Conservation (phyloP, 768 basidiomycete genomes). For the Pleurotus cornucopiae region DNA sequence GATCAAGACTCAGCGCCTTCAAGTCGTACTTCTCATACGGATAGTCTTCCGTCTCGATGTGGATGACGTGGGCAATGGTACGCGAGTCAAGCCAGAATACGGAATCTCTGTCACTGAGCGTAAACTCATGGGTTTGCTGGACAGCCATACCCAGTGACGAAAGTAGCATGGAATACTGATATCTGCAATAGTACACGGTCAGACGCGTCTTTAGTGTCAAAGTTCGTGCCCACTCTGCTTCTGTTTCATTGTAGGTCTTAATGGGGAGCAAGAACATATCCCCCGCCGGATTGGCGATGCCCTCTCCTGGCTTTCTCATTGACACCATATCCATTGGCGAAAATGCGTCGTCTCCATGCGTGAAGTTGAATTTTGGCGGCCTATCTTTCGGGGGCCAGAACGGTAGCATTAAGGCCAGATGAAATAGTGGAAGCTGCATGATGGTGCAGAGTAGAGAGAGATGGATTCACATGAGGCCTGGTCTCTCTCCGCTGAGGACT, state of each 20-base stretch:
- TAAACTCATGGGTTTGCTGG: background rate
- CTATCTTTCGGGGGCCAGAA: background rate
- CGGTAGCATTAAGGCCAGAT: background rate
- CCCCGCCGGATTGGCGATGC: background rate
- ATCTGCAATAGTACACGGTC: background rate
- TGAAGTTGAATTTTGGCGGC: slow-evolving; percentile 1
- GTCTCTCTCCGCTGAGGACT: too few species aligned
- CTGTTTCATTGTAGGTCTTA: background rate
- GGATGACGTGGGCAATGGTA: background rate
- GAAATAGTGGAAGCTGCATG: background rate
- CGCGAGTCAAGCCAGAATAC: slow-evolving; percentile 5
- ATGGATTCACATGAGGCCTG: too few species aligned
- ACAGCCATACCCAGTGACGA: background rate
- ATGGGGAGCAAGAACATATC: background rate
- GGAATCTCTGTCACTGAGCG: background rate
- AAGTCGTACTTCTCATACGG: background rate
- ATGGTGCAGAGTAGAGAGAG: background rate
- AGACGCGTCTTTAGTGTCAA: too few species aligned
- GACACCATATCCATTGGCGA: background rate
- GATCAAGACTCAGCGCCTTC: background rate
- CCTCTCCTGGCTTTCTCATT: background rate
- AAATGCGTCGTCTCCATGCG: background rate
- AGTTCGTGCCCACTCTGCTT: background rate
- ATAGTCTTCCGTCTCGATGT: background rate
- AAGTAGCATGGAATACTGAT: background rate